These are phyloP conservation scores for Suhomyces wounanorum DNA, from an alignment of 1,139 yeast genomes.

Conservation along the genomic window DNA sequence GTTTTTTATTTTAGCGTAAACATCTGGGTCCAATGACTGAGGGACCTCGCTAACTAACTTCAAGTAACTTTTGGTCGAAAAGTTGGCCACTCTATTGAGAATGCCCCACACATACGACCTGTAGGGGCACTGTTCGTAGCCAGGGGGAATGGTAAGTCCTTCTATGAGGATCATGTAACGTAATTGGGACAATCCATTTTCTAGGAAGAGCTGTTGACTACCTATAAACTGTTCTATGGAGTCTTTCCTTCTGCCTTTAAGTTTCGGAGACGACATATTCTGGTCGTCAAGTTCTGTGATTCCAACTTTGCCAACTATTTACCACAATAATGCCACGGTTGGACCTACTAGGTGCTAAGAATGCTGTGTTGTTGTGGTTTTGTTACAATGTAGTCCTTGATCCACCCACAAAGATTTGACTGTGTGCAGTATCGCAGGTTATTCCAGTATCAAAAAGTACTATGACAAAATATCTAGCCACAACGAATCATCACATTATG, in stretches of 20 bases:
- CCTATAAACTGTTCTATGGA: constrained; percentile 65
- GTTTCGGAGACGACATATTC: constrained; percentile 9
- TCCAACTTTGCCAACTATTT: not conserved
- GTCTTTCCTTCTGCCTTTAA: constrained; percentile 57
- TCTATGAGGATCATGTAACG: constrained; percentile 78
- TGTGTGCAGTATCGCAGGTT: not conserved
- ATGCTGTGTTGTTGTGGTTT: not conserved
- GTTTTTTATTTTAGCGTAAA: constrained; percentile 73
- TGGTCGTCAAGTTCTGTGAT: not conserved
- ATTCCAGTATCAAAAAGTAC: not conserved
- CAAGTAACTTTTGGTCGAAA: constrained; percentile 55
- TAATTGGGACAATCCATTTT: constrained; percentile 74
- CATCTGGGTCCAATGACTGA: constrained; percentile 39
- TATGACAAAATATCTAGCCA: not conserved
- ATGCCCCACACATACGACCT: constrained; percentile 84
- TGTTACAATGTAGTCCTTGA: not conserved
- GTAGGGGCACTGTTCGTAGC: constrained; percentile 61
- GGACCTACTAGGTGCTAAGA: not conserved
- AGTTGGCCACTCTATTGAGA: constrained; percentile 63
- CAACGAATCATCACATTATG: constrained; percentile 32
- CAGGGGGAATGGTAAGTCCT: constrained; percentile 60
- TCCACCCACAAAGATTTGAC: not conserved
- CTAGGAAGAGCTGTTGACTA: constrained; percentile 61
- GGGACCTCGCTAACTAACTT: constrained; percentile 60
- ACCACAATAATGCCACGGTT: not conserved